These are phyloP conservation scores for Amanita fuliginea DNA, from an alignment of 768 basidiomycete species.

Conservation along the genomic window DNA sequence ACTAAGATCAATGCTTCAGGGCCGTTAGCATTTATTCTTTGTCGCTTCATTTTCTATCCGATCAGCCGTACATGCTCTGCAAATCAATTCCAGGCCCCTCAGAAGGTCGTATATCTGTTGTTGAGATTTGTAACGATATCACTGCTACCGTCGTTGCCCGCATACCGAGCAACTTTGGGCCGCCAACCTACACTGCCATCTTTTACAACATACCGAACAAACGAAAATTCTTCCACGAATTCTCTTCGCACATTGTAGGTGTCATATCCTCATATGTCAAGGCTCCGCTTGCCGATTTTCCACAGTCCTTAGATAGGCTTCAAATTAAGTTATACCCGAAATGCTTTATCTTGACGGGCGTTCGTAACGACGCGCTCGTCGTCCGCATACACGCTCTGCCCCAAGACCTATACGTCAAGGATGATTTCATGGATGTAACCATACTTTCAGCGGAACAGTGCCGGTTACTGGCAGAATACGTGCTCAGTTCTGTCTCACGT, in stretches of 20 bases:
- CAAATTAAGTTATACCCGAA: constrained; percentile 5
- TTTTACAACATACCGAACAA: constrained; percentile 11
- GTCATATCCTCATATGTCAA: neutral
- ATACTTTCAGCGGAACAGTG: constrained; percentile 3
- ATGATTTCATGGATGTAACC: neutral
- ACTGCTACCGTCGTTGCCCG: constrained; percentile 11
- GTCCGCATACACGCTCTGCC: constrained; percentile 13
- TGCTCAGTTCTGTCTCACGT: constrained; percentile 10
- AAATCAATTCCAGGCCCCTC: neutral
- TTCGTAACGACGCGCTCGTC: constrained; percentile 7
- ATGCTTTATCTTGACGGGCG: constrained; percentile 1
- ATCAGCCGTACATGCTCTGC: neutral
- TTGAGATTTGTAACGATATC: constrained; percentile 5
- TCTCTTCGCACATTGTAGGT: neutral
- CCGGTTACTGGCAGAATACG: constrained; percentile 13
- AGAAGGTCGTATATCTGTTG: constrained; percentile 2
- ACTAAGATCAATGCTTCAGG: neutral
- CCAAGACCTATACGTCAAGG: neutral
- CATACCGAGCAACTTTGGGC: constrained; percentile 17
- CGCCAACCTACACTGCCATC: constrained; percentile 14
- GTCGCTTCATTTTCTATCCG: neutral
- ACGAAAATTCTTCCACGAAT: constrained; percentile 14
- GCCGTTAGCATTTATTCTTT: constrained; percentile 1
- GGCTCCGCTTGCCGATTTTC: neutral
- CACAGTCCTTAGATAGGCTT: constrained; percentile 1